A percentile compares a stretch with the other conserved stretches of the same genome.
These are phyloP conservation scores for Paramecium biaurelia DNA, from an alignment of 73 alveolate genomes.

Conservation along the genomic window DNA sequence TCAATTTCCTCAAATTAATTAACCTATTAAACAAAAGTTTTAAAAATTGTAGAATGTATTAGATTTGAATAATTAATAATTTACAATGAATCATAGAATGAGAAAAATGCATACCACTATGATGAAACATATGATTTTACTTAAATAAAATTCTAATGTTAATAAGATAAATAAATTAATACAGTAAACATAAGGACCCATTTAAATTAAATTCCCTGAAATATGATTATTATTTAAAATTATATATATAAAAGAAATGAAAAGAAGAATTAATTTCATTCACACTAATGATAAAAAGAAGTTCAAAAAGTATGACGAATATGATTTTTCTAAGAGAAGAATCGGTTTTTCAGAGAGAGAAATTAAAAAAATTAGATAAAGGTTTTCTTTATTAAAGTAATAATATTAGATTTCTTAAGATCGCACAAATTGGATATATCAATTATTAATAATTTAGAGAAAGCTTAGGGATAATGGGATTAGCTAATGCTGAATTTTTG, in stretches of 20 bases:
- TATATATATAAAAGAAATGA: neutral
- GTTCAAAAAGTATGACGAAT: neutral
- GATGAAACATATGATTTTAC: neutral
- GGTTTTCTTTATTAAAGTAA: neutral
- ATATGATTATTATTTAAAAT: neutral
- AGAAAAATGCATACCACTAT: conserved; percentile 6
- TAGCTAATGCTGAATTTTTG: conserved; percentile 16
- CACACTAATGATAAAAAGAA: neutral
- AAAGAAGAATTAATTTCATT: conserved; percentile 7
- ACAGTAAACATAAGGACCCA: neutral
- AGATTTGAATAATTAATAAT: neutral
- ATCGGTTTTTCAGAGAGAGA: neutral
- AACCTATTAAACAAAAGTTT: neutral
- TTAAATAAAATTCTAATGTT: neutral
- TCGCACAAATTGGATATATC: neutral
- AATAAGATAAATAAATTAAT: neutral
- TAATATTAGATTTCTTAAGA: neutral
- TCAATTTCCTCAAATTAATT: neutral
- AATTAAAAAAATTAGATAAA: neutral
- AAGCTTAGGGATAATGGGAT: conserved; percentile 24
- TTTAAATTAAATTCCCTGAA: neutral
- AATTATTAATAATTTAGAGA: neutral
- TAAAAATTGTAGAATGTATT: neutral
- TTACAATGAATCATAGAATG: neutral
- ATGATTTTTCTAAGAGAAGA: neutral